Evolutionary conservation across 306 rosid genomes (phyloP).

Genomic region (Arachis stenosperma): DNA sequence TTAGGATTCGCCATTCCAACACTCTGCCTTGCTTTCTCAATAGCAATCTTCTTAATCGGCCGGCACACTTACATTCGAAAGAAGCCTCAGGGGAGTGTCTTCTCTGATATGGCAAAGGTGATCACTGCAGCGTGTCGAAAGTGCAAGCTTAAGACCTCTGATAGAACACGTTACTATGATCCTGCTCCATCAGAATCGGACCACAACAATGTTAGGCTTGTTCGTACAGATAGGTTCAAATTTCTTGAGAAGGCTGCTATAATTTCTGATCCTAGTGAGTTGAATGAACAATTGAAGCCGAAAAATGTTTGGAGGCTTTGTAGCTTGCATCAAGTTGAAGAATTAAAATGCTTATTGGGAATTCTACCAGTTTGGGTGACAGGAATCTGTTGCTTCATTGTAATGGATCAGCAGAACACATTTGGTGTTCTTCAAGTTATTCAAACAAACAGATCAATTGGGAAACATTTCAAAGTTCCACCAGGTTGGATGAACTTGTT

Average conservation of each 20-base stretch:
- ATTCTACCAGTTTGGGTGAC: slow-evolving; percentile 72
- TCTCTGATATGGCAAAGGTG: slow-evolving; percentile 61
- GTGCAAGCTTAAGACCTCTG: slow-evolving; percentile 21
- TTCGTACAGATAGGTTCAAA: slow-evolving; percentile 58
- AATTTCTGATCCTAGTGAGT: slow-evolving; percentile 53
- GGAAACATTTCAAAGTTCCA: slow-evolving; percentile 65
- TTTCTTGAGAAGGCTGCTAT: slow-evolving; percentile 72
- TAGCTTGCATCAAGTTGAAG: slow-evolving; percentile 77
- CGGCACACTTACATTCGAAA: slow-evolving; percentile 56
- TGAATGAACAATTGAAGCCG: slow-evolving; percentile 51
- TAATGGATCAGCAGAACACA: slow-evolving; percentile 66
- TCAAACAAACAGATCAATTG: slow-evolving; percentile 61
- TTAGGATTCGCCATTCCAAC: slow-evolving; percentile 75
- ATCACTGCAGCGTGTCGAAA: slow-evolving; percentile 63
- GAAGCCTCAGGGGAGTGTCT: slow-evolving; percentile 68
- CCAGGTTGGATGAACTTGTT: slow-evolving; percentile 71
- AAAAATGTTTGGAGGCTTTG: slow-evolving; percentile 70
- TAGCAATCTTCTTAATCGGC: slow-evolving; percentile 63
- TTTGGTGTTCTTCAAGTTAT: slow-evolving; percentile 75
- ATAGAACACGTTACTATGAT: slow-evolving; percentile 40
- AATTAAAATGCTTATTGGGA: slow-evolving; percentile 65
- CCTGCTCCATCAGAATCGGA: slow-evolving; percentile 36
- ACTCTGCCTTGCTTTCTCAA: slow-evolving; percentile 59
- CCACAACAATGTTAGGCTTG: slow-evolving; percentile 22
- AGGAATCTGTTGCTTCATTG: slow-evolving; percentile 62